phyloP scores from a whole-genome alignment of 2,329 filamentous ascomycete species.

The Bimuria novae-zelandiae region DNA sequence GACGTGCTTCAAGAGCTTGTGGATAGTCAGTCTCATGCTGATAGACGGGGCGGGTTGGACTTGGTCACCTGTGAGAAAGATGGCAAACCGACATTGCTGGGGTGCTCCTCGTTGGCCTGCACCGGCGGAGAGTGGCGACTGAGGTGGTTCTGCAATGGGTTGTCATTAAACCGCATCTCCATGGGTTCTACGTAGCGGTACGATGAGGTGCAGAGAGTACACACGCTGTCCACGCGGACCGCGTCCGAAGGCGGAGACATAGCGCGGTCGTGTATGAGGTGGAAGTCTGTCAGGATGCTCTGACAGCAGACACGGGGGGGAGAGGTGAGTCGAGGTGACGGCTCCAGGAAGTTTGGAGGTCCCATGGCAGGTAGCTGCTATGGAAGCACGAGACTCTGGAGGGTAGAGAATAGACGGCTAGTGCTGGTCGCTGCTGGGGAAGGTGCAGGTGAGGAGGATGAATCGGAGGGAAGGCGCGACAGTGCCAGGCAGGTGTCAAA shows the following conservation, averaged over 20 bases:
- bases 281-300: neutral
- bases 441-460: neutral
- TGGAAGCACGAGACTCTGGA: neutral
- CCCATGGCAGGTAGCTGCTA: neutral
- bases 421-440: neutral
- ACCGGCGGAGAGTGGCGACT: slow-evolving; percentile 40
- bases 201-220: neutral
- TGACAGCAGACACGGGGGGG: no score
- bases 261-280: neutral
- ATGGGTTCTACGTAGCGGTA: no score
- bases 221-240: neutral
- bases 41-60: no score
- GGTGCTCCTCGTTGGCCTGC: slow-evolving; percentile 37
- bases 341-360: neutral
- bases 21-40: slow-evolving; percentile 10
- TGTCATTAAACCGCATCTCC: neutral
- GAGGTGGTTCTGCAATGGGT: slow-evolving; percentile 29
- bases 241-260: neutral
- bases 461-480: neutral
- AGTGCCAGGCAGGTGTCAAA: neutral
- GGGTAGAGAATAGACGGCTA: neutral
- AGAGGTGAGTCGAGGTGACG: neutral
- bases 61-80: slow-evolving; percentile 39
- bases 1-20: slow-evolving; percentile 32
- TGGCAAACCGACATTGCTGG: slow-evolving; percentile 29